Percentiles rank a stretch among this genome's conserved stretches.
Conservation (phyloP, 202 grass and related monocot genomes). For the Alloteropsis angusta region DNA sequence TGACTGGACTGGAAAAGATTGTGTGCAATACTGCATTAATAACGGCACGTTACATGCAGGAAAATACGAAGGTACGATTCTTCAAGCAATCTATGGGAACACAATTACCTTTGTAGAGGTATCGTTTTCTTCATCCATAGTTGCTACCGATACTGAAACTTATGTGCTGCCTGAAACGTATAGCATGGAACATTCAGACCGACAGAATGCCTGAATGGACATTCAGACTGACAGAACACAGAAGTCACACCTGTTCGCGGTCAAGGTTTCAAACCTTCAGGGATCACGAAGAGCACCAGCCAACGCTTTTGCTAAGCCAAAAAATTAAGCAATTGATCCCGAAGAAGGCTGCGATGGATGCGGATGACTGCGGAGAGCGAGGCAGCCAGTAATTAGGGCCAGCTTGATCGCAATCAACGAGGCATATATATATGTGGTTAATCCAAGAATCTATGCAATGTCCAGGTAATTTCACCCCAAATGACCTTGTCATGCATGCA, state of each 20-base stretch:
- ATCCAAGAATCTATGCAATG: not conserved
- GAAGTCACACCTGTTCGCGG: not conserved
- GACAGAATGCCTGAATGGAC: not conserved
- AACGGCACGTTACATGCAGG: not conserved
- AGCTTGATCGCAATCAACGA: not conserved
- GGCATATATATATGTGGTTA: not conserved
- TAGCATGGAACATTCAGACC: not conserved
- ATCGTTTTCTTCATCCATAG: constrained; percentile 23
- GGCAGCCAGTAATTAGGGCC: not conserved
- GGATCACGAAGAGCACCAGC: not conserved
- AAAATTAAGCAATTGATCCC: not conserved
- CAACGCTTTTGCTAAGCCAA: not conserved
- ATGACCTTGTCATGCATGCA: not conserved
- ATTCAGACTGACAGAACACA: not conserved
- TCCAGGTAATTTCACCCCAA: not conserved
- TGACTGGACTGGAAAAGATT: not conserved
- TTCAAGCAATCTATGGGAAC: not conserved
- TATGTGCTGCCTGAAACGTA: not conserved
- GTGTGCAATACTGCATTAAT: too few relatives aligned
- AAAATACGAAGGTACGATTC: not conserved
- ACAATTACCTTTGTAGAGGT: not conserved
- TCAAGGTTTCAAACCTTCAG: not conserved
- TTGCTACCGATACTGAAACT: not conserved
- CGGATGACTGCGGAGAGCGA: not conserved
- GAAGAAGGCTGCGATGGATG: not conserved